Conservation (phyloP, 1,284 basidiomycete species). For the Ustilago lituana region DNA sequence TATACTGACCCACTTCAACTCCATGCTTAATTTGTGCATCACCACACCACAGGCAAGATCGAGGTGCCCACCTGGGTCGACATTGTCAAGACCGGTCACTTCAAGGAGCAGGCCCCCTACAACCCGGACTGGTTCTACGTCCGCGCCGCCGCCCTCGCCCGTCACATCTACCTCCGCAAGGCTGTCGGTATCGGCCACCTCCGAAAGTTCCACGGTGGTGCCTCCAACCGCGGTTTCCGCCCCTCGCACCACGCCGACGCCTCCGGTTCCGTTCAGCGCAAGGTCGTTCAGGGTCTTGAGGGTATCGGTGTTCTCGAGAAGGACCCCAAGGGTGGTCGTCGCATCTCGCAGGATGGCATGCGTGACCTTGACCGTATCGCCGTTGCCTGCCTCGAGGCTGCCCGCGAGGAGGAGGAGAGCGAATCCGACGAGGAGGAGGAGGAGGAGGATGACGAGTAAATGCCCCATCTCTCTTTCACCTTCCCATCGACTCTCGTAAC, state of each 20-base stretch:
- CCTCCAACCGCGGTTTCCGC: slow-evolving; percentile 87
- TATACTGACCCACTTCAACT: slow-evolving; percentile 5
- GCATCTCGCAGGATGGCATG: slow-evolving; percentile 94
- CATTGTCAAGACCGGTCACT: slow-evolving; percentile 96
- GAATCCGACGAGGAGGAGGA: slow-evolving; percentile 82
- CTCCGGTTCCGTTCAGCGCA: slow-evolving; percentile 74
- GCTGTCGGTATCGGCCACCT: slow-evolving; percentile 96
- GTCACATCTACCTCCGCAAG: slow-evolving; percentile 99
- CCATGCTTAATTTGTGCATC: not conserved
- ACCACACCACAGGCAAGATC: slow-evolving; percentile 77
- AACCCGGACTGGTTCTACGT: slow-evolving; percentile 99
- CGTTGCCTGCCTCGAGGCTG: slow-evolving; percentile 89
- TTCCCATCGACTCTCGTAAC: not conserved
- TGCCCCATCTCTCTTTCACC: not conserved
- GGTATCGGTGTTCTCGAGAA: slow-evolving; percentile 98
- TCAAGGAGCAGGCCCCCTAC: slow-evolving; percentile 98
- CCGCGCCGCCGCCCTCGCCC: slow-evolving; percentile 96
- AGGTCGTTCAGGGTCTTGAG: slow-evolving; percentile 92
- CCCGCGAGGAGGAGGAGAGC: slow-evolving; percentile 85
- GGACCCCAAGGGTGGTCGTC: slow-evolving; percentile 88
- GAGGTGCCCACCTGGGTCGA: slow-evolving; percentile 99
- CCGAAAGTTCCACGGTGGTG: slow-evolving; percentile 94
- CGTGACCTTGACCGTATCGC: slow-evolving; percentile 99
- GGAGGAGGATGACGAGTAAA: slow-evolving; percentile 61
- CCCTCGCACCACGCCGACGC: slow-evolving; percentile 89